Conservation (phyloP, 768 basidiomycete species). For the Tephrocybe sp. region DNA sequence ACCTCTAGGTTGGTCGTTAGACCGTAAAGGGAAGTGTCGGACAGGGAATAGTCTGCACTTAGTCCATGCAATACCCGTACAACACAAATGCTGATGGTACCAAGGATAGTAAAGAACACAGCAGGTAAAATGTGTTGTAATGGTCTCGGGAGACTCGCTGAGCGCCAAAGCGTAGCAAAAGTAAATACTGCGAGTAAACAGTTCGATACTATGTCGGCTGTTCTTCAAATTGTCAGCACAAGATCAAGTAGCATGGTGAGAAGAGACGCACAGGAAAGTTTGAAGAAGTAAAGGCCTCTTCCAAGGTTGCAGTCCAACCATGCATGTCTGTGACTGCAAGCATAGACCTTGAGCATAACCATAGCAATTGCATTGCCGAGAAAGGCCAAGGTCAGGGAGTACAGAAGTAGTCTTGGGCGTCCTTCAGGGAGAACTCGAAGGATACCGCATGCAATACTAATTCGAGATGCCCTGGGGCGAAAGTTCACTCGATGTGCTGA, state of each 20-base stretch:
- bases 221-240: not conserved
- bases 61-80: slow-evolving; percentile 14
- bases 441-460: slow-evolving; percentile 20
- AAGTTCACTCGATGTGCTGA: not conserved
- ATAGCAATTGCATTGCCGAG: slow-evolving; percentile 6
- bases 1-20: slow-evolving; percentile 19
- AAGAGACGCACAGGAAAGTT: not conserved
- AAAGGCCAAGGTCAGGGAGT: slow-evolving; percentile 3
- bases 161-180: slow-evolving; percentile 9
- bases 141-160: slow-evolving; percentile 5
- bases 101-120: slow-evolving; percentile 16
- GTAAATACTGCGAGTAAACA: slow-evolving; percentile 7
- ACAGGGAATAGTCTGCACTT: not conserved
- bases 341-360: slow-evolving; percentile 12
- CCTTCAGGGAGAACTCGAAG: slow-evolving; percentile 13
- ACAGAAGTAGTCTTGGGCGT: slow-evolving; percentile 6
- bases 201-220: slow-evolving; percentile 15
- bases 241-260: not conserved
- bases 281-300: slow-evolving; percentile 7
- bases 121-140: slow-evolving; percentile 14
- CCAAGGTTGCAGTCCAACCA: slow-evolving; percentile 15
- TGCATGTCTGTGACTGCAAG: slow-evolving; percentile 7
- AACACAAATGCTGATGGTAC: slow-evolving; percentile 11
- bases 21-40: slow-evolving; percentile 7
- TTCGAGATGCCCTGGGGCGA: slow-evolving; percentile 17